These are phyloP conservation scores for Colletotrichum sp. DNA, from an alignment of 2,329 filamentous ascomycete genomes.

Conservation along the genomic window DNA sequence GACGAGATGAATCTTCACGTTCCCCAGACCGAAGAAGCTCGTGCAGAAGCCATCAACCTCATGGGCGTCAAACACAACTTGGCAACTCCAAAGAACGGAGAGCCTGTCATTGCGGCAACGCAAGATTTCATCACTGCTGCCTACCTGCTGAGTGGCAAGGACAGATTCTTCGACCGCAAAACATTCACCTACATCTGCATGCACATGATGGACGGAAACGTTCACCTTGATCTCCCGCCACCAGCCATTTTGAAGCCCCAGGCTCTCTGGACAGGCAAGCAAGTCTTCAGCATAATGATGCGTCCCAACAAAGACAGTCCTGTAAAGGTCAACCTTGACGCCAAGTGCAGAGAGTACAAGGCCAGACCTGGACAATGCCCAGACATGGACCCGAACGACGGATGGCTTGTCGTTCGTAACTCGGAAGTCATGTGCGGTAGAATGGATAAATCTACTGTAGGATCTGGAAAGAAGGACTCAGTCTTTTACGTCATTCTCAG, in stretches of 20 bases:
- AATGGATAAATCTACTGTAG: constrained; percentile 99
- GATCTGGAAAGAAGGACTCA: constrained; percentile 95
- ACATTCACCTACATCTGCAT: constrained; percentile 89
- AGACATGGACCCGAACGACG: constrained; percentile 85
- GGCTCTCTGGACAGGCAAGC: constrained; percentile 94
- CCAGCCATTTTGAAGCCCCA: constrained; percentile 87
- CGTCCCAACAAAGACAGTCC: constrained; percentile 83
- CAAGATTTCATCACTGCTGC: constrained; percentile 99
- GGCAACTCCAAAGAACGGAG: constrained; percentile 94
- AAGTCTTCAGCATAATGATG: constrained; percentile 92
- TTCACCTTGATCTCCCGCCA: constrained; percentile 82
- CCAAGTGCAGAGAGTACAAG: constrained; percentile 84
- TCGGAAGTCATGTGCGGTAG: constrained; percentile 96
- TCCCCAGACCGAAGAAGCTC: constrained; percentile 94
- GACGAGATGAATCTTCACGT: constrained; percentile 99
- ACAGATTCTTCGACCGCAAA: constrained; percentile 88
- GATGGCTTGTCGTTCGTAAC: constrained; percentile 91
- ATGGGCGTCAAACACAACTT: constrained; percentile 99
- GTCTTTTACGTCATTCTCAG: constrained; percentile 96
- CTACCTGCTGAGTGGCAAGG: constrained; percentile 89
- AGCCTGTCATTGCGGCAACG: constrained; percentile 97
- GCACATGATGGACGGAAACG: constrained; percentile 87
- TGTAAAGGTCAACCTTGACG: constrained; percentile 90
- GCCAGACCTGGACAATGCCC: constrained; percentile 61
- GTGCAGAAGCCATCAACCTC: constrained; percentile 91